Evolutionary conservation across 1,284 basidiomycete species (phyloP).

Genomic region (Trichosporon ovoides): DNA sequence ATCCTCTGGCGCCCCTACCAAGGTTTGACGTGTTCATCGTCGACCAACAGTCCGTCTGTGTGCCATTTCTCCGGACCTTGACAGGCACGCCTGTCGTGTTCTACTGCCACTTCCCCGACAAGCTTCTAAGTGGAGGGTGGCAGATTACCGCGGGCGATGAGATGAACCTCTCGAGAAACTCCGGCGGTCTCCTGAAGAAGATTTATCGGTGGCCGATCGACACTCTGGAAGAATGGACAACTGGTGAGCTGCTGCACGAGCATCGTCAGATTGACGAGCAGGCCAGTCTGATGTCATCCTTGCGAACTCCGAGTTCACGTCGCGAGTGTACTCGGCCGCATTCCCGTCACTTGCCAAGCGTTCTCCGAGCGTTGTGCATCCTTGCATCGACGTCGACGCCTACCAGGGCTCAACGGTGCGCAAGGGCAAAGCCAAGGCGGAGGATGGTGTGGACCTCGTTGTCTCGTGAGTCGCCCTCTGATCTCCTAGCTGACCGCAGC

Average conservation of each 20-base stretch:
- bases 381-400: constrained; percentile 75
- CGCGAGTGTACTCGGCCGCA: constrained; percentile 67
- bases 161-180: constrained; percentile 67
- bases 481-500: constrained; percentile 48
- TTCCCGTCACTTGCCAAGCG: constrained; percentile 63
- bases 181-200: constrained; percentile 55
- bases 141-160: constrained; percentile 24
- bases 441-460: constrained; percentile 57
- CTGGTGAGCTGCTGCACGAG: constrained; percentile 56
- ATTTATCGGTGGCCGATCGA: constrained; percentile 87
- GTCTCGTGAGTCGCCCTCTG: constrained; percentile 57
- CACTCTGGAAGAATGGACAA: constrained; percentile 81
- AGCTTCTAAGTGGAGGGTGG: constrained; percentile 60
- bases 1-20: constrained; percentile 37
- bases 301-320: constrained; percentile 88
- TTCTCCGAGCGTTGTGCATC: constrained; percentile 73
- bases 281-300: constrained; percentile 83
- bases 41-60: constrained; percentile 87
- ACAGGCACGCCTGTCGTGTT: constrained; percentile 77
- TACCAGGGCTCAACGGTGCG: constrained; percentile 52
- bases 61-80: constrained; percentile 71
- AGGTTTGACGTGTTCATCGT: constrained; percentile 82
- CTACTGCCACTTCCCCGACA: constrained; percentile 97
- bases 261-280: constrained; percentile 32
- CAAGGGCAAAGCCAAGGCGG: constrained; percentile 38